Conservation (phyloP, 1,284 basidiomycete species). For the Cutaneotrichosporon mucoides region DNA sequence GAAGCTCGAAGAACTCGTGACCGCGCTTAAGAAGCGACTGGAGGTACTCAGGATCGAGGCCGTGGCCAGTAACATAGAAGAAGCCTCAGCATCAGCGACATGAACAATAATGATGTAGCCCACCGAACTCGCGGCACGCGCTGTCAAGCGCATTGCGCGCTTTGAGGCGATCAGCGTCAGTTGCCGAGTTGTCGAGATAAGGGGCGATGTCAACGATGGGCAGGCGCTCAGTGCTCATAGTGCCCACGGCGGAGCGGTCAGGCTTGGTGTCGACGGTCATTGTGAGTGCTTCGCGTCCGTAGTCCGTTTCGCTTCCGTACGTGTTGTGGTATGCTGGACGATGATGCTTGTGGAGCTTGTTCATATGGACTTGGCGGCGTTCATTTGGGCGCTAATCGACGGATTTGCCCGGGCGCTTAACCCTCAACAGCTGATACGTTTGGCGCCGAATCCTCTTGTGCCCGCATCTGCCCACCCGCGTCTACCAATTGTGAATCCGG, state of each 20-base stretch:
- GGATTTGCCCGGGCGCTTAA: too few relatives aligned
- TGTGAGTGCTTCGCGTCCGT: too few relatives aligned
- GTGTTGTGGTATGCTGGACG: too few relatives aligned
- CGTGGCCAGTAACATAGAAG: slow-evolving; percentile 1
- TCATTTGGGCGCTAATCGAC: too few relatives aligned
- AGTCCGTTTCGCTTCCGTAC: too few relatives aligned
- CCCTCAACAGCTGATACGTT: too few relatives aligned
- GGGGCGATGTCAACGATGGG: slow-evolving; percentile 46
- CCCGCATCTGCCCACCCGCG: too few relatives aligned
- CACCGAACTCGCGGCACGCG: slow-evolving; percentile 59
- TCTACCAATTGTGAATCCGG: too few relatives aligned
- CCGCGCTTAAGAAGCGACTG: slow-evolving; percentile 56
- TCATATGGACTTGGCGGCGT: too few relatives aligned
- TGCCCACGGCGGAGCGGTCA: background rate
- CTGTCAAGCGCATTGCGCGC: slow-evolving; percentile 62
- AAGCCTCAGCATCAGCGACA: background rate
- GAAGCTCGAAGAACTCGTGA: slow-evolving; percentile 64
- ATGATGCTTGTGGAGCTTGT: too few relatives aligned
- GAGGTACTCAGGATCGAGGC: background rate
- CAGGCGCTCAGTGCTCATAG: slow-evolving; percentile 16
- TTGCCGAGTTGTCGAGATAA: slow-evolving; percentile 24
- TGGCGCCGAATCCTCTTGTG: too few relatives aligned
- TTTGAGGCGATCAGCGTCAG: slow-evolving; percentile 18
- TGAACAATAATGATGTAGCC: background rate
- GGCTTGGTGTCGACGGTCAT: background rate